Conservation (phyloP, 805 yeast species). For the Yamadazyma sp. region DNA sequence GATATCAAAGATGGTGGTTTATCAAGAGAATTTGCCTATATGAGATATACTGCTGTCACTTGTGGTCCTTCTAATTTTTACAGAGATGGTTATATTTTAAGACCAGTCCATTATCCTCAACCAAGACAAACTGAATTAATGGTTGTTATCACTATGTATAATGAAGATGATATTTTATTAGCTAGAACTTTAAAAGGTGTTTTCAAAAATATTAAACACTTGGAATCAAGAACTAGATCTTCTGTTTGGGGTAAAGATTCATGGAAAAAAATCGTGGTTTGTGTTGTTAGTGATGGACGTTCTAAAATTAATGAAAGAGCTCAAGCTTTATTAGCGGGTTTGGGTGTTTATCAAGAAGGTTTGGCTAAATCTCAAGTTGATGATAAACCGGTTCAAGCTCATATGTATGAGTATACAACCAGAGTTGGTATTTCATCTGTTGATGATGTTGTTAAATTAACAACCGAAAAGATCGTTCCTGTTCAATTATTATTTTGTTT, state of each 20-base stretch:
- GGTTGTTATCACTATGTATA: conserved; percentile 63
- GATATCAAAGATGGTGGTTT: conserved; percentile 37
- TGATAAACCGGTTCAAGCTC: conserved; percentile 60
- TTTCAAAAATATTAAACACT: conserved; percentile 60
- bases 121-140: conserved; percentile 58
- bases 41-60: conserved; percentile 64
- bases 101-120: conserved; percentile 52
- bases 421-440: conserved; percentile 47
- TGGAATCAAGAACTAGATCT: conserved; percentile 44
- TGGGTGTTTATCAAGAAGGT: conserved; percentile 67
- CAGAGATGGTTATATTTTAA: conserved; percentile 51
- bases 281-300: conserved; percentile 63
- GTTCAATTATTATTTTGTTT: conserved; percentile 60
- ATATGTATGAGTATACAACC: conserved; percentile 65
- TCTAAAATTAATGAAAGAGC: conserved; percentile 63
- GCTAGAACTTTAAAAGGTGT: conserved; percentile 63
- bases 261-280: conserved; percentile 63
- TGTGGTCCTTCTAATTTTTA: conserved; percentile 67
- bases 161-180: conserved; percentile 60
- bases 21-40: conserved; percentile 54
- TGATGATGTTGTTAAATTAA: conserved; percentile 52
- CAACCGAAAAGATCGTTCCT: conserved; percentile 56
- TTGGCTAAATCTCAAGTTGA: conserved; percentile 58
- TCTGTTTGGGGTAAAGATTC: conserved; percentile 49
- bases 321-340: conserved; percentile 59